Evolutionary conservation across 1,139 yeast species (phyloP).

Genomic region (Waltiozyma sp.): DNA sequence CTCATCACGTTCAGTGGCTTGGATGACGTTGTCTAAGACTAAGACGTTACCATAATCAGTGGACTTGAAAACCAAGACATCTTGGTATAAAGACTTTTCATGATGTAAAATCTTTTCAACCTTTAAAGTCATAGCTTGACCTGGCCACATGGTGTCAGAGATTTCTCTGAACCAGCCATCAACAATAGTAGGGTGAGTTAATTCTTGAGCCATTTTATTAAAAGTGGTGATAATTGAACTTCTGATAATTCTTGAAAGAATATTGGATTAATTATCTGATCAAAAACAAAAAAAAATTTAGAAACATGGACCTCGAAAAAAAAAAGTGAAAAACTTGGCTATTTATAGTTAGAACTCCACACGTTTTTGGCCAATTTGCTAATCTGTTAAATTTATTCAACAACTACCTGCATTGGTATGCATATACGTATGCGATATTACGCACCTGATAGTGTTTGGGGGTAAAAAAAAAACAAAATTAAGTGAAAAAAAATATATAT

Average conservation of each 20-base stretch:
- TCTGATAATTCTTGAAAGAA: not conserved
- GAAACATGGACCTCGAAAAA: no score
- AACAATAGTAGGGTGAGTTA: conserved; percentile 54
- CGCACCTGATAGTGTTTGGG: no score
- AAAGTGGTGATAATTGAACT: not conserved
- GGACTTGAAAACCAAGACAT: conserved; percentile 78
- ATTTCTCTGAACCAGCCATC: conserved; percentile 92
- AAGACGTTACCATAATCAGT: conserved; percentile 84
- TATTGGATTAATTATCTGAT: no score
- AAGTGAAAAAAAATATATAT: no score
- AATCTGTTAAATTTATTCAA: no score
- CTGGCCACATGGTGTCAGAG: conserved; percentile 86
- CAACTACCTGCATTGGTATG: no score
- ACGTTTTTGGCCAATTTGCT: no score
- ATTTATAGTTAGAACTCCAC: no score
- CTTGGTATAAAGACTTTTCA: conserved; percentile 79
- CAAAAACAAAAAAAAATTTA: no score
- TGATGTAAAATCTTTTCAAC: conserved; percentile 75
- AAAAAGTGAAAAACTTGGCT: no score
- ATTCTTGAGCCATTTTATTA: conserved; percentile 22
- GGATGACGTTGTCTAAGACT: conserved; percentile 84
- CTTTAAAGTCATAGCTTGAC: conserved; percentile 78
- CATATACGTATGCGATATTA: no score
- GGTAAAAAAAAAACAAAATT: no score
- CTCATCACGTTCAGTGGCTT: conserved; percentile 90